Evolutionary conservation across 305 asterid genomes (phyloP).

Genomic region (Fraxinus velutina): DNA sequence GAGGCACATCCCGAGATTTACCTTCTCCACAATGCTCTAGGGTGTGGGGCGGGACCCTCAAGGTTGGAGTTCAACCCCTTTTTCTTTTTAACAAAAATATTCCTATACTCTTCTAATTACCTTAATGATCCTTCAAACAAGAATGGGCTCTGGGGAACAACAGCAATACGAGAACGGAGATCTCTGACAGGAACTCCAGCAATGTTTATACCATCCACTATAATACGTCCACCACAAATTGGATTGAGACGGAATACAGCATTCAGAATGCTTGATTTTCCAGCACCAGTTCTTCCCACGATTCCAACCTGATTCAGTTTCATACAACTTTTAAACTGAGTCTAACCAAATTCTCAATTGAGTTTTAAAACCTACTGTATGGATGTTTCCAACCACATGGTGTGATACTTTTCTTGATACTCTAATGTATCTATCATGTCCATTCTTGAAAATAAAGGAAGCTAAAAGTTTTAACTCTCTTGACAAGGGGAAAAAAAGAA

Average conservation of each 20-base stretch:
- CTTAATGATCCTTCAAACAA: slow-evolving; percentile 89
- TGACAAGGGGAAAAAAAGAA: neutral
- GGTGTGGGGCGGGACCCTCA: no score
- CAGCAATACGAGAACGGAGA: slow-evolving; percentile 73
- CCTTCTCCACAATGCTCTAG: no score
- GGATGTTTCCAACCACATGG: neutral
- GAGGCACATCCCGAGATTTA: no score
- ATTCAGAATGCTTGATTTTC: slow-evolving; percentile 88
- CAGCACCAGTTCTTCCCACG: slow-evolving; percentile 97
- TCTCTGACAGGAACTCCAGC: slow-evolving; percentile 56
- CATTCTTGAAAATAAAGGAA: neutral
- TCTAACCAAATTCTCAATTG: neutral
- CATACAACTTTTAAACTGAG: slow-evolving; percentile 2
- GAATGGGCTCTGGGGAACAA: slow-evolving; percentile 91
- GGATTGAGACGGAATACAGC: slow-evolving; percentile 80
- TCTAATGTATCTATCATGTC: neutral
- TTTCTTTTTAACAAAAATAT: no score
- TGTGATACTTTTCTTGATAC: neutral
- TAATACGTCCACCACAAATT: slow-evolving; percentile 54
- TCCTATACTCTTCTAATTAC: slow-evolving; percentile 31
- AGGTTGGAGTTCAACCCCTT: no score
- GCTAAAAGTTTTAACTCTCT: neutral
- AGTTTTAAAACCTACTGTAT: neutral
- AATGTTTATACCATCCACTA: slow-evolving; percentile 62
- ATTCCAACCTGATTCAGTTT: slow-evolving; percentile 64